Evolutionary conservation across 2,329 filamentous ascomycete species (phyloP).

Genomic region (Talaromyces albobiverticillius): DNA sequence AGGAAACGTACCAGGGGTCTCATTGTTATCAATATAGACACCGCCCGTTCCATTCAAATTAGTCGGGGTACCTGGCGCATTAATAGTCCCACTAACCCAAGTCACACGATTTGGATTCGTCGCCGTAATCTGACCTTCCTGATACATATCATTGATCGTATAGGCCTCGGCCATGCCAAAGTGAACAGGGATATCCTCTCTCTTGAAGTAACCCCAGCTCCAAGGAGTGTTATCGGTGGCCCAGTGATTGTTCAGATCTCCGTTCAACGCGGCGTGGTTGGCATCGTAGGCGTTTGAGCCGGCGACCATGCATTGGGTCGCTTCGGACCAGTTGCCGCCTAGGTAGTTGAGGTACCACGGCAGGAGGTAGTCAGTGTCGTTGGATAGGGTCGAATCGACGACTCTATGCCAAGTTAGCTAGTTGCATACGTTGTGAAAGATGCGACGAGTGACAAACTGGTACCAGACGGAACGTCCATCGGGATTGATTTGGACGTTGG

Average conservation of each 20-base stretch:
- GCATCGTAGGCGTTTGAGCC: slow-evolving; percentile 52
- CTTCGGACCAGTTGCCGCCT: slow-evolving; percentile 47
- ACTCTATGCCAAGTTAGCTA: slow-evolving; percentile 22
- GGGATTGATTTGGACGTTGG: slow-evolving; percentile 52
- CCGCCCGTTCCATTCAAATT: slow-evolving; percentile 40
- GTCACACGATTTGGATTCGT: slow-evolving; percentile 55
- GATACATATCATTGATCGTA: slow-evolving; percentile 58
- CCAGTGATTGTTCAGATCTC: slow-evolving; percentile 54
- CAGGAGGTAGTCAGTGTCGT: slow-evolving; percentile 41
- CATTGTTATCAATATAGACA: slow-evolving; percentile 51
- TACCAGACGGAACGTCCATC: slow-evolving; percentile 47
- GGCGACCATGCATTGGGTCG: slow-evolving; percentile 55
- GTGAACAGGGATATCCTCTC: slow-evolving; percentile 54
- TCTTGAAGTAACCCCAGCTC: slow-evolving; percentile 52
- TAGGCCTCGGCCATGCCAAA: slow-evolving; percentile 55
- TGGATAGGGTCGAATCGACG: slow-evolving; percentile 37
- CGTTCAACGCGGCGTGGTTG: slow-evolving; percentile 53
- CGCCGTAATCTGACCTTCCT: slow-evolving; percentile 49
- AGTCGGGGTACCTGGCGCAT: slow-evolving; percentile 49
- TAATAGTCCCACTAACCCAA: slow-evolving; percentile 52
- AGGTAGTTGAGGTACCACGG: slow-evolving; percentile 57
- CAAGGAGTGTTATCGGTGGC: slow-evolving; percentile 53
- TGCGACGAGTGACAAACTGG: slow-evolving; percentile 32
- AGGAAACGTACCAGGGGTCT: slow-evolving; percentile 39
- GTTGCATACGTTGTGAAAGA: not conserved